phyloP scores from a whole-genome alignment of 2,329 filamentous ascomycete species.

The Hortaea sp. region DNA sequence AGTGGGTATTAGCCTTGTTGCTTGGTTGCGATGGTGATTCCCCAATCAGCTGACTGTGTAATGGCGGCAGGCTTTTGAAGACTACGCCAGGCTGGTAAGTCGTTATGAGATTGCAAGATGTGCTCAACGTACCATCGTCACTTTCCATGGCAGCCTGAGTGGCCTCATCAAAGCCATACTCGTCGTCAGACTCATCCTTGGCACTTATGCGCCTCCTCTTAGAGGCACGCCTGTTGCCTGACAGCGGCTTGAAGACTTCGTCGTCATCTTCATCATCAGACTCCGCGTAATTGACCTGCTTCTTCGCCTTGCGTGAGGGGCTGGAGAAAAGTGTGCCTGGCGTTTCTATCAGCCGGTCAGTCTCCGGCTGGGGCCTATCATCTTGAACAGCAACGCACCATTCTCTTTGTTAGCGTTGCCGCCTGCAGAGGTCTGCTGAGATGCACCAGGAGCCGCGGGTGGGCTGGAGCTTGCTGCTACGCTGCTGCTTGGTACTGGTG shows the following conservation, averaged over 20 bases:
- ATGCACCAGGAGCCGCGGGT: slow-evolving; percentile 12
- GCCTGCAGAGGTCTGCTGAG: slow-evolving; percentile 43
- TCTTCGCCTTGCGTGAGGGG: slow-evolving; percentile 65
- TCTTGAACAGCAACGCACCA: slow-evolving; percentile 31
- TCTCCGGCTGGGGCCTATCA: slow-evolving; percentile 20
- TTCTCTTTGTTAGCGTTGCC: slow-evolving; percentile 43
- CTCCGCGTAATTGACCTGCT: slow-evolving; percentile 70
- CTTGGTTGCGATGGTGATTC: not conserved
- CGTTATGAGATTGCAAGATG: slow-evolving; percentile 1
- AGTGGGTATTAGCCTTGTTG: not conserved
- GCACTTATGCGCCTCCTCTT: slow-evolving; percentile 55
- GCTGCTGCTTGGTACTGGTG: slow-evolving; percentile 76
- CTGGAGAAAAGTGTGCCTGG: slow-evolving; percentile 49
- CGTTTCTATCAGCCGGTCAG: slow-evolving; percentile 33
- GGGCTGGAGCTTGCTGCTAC: slow-evolving; percentile 69
- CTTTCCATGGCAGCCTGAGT: slow-evolving; percentile 48
- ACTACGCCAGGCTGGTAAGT: slow-evolving; percentile 13
- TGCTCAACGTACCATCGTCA: slow-evolving; percentile 45
- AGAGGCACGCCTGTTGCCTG: slow-evolving; percentile 34
- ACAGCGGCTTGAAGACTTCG: slow-evolving; percentile 53
- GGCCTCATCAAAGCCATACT: slow-evolving; percentile 50
- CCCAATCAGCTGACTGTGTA: not conserved
- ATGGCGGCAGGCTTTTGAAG: slow-evolving; percentile 5
- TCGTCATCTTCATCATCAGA: slow-evolving; percentile 66
- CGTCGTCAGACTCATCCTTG: slow-evolving; percentile 59